Evolutionary conservation across 2,329 filamentous ascomycete species (phyloP), one percentile per base, ranked within the genome.

Genomic region (Chaetomium strumarium): DNA sequence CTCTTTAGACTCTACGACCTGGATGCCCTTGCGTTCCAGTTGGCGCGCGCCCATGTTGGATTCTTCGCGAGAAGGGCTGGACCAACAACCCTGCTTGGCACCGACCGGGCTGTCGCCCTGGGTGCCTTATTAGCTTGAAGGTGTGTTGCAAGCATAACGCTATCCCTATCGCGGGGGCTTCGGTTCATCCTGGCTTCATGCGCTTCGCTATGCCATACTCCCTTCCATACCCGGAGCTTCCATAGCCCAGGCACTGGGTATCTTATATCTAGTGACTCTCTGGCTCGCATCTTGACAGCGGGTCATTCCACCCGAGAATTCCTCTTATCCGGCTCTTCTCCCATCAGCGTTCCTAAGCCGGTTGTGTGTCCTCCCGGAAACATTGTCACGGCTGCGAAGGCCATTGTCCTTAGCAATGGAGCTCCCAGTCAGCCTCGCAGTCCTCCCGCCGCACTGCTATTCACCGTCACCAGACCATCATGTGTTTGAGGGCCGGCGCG

Each of bases 371-470:
- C 51, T 29, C 43, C 41, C 29, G 20, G 39, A 40, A 42, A 29
- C 31, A 44, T 50, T 55, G 51, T 39, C 16, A 7, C 46, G 39
- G 37, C 14, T 51, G 46, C 30, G 19, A 52, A 17, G 38, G 13
- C 31, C 52, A 52, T 55, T 51, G 47, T 52, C 51, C 20, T 6
- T 41, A 36, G 63, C 60, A 53, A 73, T 73, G 71, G 68, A 73
- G 56, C 62, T 69, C 34, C 63, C 67, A 59, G 40, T 57, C 41
- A 54, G 56, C 17, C 70, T 73, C 58, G 73, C 75, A 39, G 70
- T 78, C 56, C 67, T 79, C 58, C 71, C 76, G 46, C 75, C 75
- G 47, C 76, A 80, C 63, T 72, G 73, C 61, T 78, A 74, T 63
- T 75, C 75, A 49, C 66, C 71, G 52, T 75, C 75, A 45, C 64